Conservation (phyloP, 179 eudicot species). For the Carnegiea gigantea region DNA sequence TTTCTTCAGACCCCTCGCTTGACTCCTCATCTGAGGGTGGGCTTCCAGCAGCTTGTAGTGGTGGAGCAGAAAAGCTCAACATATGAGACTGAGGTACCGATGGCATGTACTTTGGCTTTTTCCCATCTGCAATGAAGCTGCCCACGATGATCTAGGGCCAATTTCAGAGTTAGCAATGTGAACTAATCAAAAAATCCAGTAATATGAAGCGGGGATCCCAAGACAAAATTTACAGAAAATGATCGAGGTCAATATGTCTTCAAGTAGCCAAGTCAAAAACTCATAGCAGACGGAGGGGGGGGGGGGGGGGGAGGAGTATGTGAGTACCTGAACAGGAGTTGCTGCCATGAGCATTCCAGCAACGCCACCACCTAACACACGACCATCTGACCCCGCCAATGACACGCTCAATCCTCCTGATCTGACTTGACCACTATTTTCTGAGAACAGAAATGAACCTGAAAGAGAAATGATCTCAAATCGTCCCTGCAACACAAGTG, state of each 20-base stretch:
- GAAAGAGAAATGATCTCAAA: constrained; percentile 79
- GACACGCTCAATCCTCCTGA: constrained; percentile 74
- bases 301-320: not conserved
- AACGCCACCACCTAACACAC: constrained; percentile 81
- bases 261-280: too few species aligned
- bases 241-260: too few species aligned
- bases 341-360: constrained; percentile 78
- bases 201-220: too few species aligned
- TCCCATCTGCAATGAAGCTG: constrained; percentile 80
- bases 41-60: constrained; percentile 38
- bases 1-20: constrained; percentile 71
- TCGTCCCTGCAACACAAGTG: constrained; percentile 63
- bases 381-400: constrained; percentile 79
- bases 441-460: constrained; percentile 67
- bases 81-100: constrained; percentile 54
- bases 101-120: constrained; percentile 64
- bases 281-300: not conserved
- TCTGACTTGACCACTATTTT: constrained; percentile 53
- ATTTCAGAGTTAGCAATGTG: constrained; percentile 33
- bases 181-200: too few species aligned
- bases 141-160: constrained; percentile 79
- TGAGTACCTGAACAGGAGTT: constrained; percentile 70
- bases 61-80: constrained; percentile 53
- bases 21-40: constrained; percentile 66
- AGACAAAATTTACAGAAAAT: too few species aligned